phyloP scores from a whole-genome alignment of 2,329 filamentous ascomycete species.

The Fusarium chaquense region DNA sequence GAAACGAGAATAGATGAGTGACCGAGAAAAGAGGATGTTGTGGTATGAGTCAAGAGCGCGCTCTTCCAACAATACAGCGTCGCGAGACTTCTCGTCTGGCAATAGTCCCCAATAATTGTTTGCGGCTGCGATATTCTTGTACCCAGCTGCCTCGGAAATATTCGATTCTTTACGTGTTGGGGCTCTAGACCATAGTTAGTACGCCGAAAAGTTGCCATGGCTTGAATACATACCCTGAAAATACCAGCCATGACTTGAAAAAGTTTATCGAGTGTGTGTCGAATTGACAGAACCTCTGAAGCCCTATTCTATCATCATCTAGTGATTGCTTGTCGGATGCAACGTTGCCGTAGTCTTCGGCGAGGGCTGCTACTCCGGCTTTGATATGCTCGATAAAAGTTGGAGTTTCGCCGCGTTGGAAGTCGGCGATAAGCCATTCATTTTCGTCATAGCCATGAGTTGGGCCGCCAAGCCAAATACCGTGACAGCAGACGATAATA shows the following conservation, averaged over 20 bases:
- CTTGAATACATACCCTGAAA: constrained; percentile 72
- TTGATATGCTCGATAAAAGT: constrained; percentile 84
- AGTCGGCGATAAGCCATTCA: constrained; percentile 80
- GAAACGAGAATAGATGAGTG: constrained; percentile 58
- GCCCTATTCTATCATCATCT: neutral
- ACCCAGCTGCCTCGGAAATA: constrained; percentile 72
- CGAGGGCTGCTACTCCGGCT: constrained; percentile 69
- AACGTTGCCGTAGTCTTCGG: constrained; percentile 55
- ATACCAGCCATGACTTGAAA: constrained; percentile 61
- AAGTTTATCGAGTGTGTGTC: neutral
- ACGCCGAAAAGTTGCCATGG: fast-evolving
- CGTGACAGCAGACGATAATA: constrained; percentile 87
- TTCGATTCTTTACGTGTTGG: constrained; percentile 69
- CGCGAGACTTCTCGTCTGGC: constrained; percentile 12
- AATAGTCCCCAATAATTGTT: constrained; percentile 62
- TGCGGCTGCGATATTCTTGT: constrained; percentile 64
- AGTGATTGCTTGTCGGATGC: constrained; percentile 46
- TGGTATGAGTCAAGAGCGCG: constrained; percentile 86
- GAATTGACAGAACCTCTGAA: neutral
- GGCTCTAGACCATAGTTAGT: constrained; percentile 58
- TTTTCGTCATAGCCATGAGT: constrained; percentile 64
- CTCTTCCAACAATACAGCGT: constrained; percentile 69
- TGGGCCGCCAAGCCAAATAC: constrained; percentile 75
- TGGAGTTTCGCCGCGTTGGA: constrained; percentile 81
- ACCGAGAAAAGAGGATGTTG: constrained; percentile 82